Base-by-base conservation (phyloP, 2,329 filamentous ascomycete genomes). In the Nemania sp. region DNA sequence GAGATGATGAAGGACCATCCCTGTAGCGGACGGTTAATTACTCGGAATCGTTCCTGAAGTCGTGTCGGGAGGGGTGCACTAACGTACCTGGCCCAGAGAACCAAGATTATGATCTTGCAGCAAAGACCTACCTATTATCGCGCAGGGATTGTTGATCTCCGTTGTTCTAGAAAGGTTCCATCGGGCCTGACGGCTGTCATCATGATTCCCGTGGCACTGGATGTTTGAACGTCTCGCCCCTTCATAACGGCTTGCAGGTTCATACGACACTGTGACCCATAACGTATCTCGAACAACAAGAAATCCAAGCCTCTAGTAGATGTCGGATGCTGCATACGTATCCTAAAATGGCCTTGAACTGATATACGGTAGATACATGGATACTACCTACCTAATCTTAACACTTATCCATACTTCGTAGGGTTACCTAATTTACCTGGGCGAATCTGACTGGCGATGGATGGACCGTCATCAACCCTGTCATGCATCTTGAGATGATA, bases 121-220 rank as follows among this genome's bases (percentile, higher is more conserved):
- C 35, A 17, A 55, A 50, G 40, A 45, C 43, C 52, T 29, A 15
- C 58, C 57, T 40, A 53, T 50, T 43, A n/a, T 51, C 35, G 45
- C 40, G 42, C 51, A 54, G 59, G 55, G 55, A 42, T 55, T 9
- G 35, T 15, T 39, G 34, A 51, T 62, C 59, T 50, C 21, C 43
- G 15, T 51, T 49, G 55, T 62, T 59, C 55, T 40, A 59, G 59
- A 62, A 62, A 59, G 55, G 43, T 62, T 62, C 59, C 39, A 59
- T 59, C 18, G 59, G 55, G 50, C 35, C 34, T 46, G 34, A 47
- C 49, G 53, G 4, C 25, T 29, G 7, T 29, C 25, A 4, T 29
- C 7, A 7, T 29, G 25, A 29, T 4, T 29, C 7, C 25, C 25
- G 7, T 29, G 25, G 7, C 25, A 29, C 25, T 7, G 25, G 7